Percentiles rank a stretch among this genome's conserved stretches.
phyloP scores from a whole-genome alignment of 2,329 filamentous ascomycete species.

The Xylariaceae sp. region DNA sequence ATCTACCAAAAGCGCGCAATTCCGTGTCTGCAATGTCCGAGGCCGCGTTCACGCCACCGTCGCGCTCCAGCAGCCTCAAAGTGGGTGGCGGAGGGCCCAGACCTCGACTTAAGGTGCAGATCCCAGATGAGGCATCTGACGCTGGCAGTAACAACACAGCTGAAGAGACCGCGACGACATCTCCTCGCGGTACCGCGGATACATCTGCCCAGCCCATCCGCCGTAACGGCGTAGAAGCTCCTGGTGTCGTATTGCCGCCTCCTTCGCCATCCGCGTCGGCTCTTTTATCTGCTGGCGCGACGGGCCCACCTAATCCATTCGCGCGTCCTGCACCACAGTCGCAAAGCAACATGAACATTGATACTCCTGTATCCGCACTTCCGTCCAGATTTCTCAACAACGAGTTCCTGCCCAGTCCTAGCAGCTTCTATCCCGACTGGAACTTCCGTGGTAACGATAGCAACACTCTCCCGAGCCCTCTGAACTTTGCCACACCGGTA shows the following conservation, averaged over 20 bases:
- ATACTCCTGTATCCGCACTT: conserved; percentile 90
- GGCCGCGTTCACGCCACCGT: conserved; percentile 63
- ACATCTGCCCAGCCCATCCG: conserved; percentile 52
- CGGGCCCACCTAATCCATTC: conserved; percentile 92
- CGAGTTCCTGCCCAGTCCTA: conserved; percentile 84
- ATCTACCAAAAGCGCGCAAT: conserved; percentile 42
- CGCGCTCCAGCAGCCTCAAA: conserved; percentile 72
- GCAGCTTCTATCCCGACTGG: conserved; percentile 91
- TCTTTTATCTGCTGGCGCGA: conserved; percentile 83
- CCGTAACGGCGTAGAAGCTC: conserved; percentile 46
- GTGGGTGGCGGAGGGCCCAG: conserved; percentile 59
- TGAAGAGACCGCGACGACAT: conserved; percentile 51
- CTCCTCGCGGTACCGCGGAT: conserved; percentile 57
- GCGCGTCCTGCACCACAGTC: conserved; percentile 77
- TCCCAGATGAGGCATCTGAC: conserved; percentile 86
- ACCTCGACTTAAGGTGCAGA: conserved; percentile 87
- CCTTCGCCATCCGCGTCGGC: conserved; percentile 86
- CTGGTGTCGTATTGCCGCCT: conserved; percentile 79
- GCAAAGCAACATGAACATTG: conserved; percentile 53
- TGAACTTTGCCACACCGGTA: conserved; percentile 86
- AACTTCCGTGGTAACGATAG: conserved; percentile 66
- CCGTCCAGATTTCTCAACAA: conserved; percentile 88
- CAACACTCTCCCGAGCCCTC: conserved; percentile 85
- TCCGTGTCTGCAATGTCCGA: conserved; percentile 63
- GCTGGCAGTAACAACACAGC: conserved; percentile 63